Conservation (phyloP, 2,329 filamentous ascomycete species). For the Verticillium nubilum region DNA sequence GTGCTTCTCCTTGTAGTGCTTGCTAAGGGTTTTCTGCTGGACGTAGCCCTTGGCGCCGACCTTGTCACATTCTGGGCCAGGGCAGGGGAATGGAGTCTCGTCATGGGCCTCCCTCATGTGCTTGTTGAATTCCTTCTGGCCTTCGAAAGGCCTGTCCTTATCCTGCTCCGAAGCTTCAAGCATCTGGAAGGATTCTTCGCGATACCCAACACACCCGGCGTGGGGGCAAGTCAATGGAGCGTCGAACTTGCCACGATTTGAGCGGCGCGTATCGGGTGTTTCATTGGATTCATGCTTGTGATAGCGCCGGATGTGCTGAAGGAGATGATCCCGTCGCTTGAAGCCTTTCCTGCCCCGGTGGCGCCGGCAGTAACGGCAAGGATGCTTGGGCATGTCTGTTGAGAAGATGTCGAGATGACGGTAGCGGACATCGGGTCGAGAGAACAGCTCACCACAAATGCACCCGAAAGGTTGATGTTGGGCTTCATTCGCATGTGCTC, state of each 20-base stretch:
- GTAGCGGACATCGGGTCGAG: constrained; percentile 18
- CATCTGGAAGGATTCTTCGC: constrained; percentile 6
- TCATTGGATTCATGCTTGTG: constrained; percentile 23
- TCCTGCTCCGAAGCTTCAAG: constrained; percentile 7
- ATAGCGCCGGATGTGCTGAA: constrained; percentile 28
- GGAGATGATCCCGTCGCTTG: constrained; percentile 28
- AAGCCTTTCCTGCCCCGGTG: constrained; percentile 26
- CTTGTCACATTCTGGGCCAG: constrained; percentile 19
- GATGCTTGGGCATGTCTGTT: constrained; percentile 13
- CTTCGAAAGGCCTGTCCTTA: constrained; percentile 11
- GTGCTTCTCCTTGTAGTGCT: constrained; percentile 16
- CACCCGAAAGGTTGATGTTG: constrained; percentile 15
- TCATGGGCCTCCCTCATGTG: constrained; percentile 30
- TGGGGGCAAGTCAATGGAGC: constrained; percentile 14
- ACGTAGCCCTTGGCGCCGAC: constrained; percentile 17
- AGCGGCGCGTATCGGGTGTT: not conserved
- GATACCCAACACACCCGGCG: constrained; percentile 14
- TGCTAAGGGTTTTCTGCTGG: constrained; percentile 16
- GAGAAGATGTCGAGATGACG: constrained; percentile 17
- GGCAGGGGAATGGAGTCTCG: constrained; percentile 25
- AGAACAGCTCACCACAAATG: constrained; percentile 18
- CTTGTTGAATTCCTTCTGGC: constrained; percentile 20
- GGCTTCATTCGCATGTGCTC: not conserved
- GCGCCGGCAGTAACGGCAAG: constrained; percentile 24
- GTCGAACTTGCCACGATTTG: not conserved